Evolutionary conservation across 305 asterid genomes (phyloP).

Genomic region (Withania somnifera): DNA sequence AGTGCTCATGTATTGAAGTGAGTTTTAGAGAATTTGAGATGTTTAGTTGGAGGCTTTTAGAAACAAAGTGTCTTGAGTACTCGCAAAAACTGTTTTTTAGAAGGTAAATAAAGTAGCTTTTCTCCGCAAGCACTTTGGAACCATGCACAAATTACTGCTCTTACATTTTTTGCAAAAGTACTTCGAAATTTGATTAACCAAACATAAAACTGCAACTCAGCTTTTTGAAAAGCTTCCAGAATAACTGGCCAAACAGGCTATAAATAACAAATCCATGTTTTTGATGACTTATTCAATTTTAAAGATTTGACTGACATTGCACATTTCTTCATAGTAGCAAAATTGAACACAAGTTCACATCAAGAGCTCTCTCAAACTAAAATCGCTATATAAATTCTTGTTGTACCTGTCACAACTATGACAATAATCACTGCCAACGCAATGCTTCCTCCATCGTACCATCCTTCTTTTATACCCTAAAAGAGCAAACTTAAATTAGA

Average conservation of each 20-base stretch:
- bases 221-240: background rate
- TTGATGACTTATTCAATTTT: background rate
- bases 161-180: background rate
- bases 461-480: constrained; percentile 91
- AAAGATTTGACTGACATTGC: background rate
- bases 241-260: background rate
- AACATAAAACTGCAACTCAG: background rate
- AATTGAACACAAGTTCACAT: background rate
- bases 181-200: background rate
- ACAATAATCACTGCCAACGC: constrained; percentile 83
- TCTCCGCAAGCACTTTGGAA: background rate
- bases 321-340: background rate
- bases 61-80: background rate
- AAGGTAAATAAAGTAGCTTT: background rate
- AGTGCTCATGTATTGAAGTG: background rate
- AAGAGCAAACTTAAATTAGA: constrained; percentile 3
- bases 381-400: background rate
- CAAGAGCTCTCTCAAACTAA: background rate
- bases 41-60: background rate
- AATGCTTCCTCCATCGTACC: constrained; percentile 99
- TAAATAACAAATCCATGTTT: background rate
- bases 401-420: constrained; percentile 72
- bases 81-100: background rate
- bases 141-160: background rate
- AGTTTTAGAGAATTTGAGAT: background rate